Evolutionary conservation across 202 grass and related monocot species (phyloP), one percentile per base, ranked within the genome.

Genomic region (Alloteropsis angusta): DNA sequence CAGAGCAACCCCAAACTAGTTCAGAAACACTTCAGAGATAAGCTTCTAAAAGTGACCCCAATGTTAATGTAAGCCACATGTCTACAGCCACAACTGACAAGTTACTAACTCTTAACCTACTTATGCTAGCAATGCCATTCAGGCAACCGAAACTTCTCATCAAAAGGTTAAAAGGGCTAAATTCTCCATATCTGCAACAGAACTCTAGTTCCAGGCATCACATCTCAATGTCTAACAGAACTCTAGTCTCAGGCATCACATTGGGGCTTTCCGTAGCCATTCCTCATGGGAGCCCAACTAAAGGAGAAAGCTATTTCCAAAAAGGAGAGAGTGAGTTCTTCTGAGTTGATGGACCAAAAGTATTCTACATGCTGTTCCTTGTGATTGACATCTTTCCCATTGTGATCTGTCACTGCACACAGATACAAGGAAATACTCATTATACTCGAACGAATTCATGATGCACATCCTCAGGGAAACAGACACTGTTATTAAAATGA

Each of bases 351-450:
- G 37, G 39, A 28, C 34, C 57, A 60, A 83, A 52, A 83, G 60
- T 80, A 16, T 42, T 61, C 74, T 22, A n/a, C 42, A 49, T 39
- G 30, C 48, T 55, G 32, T 72, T 72, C 28, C 37, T 39, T 67
- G 60, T 13, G 11, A 60, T 68, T 53, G 34, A 34, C 23, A 52
- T n/a, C 7, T 13, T 55, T 59, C 50, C 8, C 49, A 60, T 60
- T 21, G 5, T 25, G 2, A 36, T 64, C 57, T 30, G 28, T 78
- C 74, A 83, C 85, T 87, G 67, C 80, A 77, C 9, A 50, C 78
- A 79, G 2, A 71, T 50, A 42, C 9, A 43, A 15, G 41, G 23
- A 23, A 23, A 78, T 47, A 11, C 5, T 72, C 67, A 72, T 47
- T 32, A 16, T 78, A 35, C 17, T 17, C 14, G 62, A 22, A 61